These are phyloP conservation scores for Hemileia vastatrix DNA, from an alignment of 1,284 basidiomycete species.

Conservation along the genomic window DNA sequence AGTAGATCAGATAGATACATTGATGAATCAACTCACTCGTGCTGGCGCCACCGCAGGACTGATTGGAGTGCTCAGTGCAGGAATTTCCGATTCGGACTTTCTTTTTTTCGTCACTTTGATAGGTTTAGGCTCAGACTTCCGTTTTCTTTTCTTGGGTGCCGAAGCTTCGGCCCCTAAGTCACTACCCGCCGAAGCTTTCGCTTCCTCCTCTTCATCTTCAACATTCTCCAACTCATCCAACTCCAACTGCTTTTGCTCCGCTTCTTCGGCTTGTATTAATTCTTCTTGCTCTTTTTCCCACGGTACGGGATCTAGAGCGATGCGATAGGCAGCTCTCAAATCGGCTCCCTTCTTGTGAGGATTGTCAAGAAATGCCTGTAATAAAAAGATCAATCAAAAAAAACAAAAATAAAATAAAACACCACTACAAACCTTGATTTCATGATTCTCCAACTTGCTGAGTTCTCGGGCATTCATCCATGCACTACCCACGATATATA, in stretches of 20 bases:
- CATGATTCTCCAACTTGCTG: slow-evolving; percentile 6
- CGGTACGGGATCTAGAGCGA: slow-evolving; percentile 22
- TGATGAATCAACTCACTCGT: slow-evolving; percentile 1
- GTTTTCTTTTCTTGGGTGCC: slow-evolving; percentile 13
- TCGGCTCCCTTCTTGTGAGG: slow-evolving; percentile 27
- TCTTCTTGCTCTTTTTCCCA: slow-evolving; percentile 27
- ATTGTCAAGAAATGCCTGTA: slow-evolving; percentile 26
- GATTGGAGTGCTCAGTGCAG: too few relatives aligned
- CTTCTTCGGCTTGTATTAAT: background rate
- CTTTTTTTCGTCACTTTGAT: slow-evolving; percentile 12
- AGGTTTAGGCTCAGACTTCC: slow-evolving; percentile 14
- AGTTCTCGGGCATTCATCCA: slow-evolving; percentile 25
- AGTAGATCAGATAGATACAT: slow-evolving; percentile 7
- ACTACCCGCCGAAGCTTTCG: too few relatives aligned
- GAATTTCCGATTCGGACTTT: too few relatives aligned
- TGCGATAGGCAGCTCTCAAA: slow-evolving; percentile 24
- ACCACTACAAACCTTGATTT: slow-evolving; percentile 11
- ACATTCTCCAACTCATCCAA: slow-evolving; percentile 20
- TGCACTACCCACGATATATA: slow-evolving; percentile 3
- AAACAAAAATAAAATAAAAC: too few relatives aligned
- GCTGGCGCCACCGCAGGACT: too few relatives aligned
- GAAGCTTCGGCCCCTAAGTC: background rate
- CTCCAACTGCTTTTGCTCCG: slow-evolving; percentile 13
- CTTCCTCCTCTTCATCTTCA: slow-evolving; percentile 2
- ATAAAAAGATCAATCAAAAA: too few relatives aligned